phyloP scores from a whole-genome alignment of 441 rosid species.

The Arabidopsis hybrid region DNA sequence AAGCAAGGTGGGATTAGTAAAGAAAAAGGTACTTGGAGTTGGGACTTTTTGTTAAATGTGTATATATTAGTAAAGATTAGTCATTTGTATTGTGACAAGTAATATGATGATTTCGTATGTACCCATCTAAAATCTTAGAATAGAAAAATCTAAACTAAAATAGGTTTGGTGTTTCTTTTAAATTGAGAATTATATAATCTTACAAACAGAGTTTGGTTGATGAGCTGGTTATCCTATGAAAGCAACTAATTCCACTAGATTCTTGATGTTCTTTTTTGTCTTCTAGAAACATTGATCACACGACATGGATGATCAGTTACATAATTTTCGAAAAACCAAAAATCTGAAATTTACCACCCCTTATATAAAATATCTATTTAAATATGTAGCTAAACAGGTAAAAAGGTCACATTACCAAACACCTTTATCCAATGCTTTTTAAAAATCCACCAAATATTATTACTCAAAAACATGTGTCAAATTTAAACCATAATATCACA shows the following conservation, averaged over 20 bases:
- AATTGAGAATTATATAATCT: conserved; percentile 3
- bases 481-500: no score
- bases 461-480: no score
- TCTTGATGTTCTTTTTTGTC: conserved; percentile 34
- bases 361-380: not conserved
- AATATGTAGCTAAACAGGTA: not conserved
- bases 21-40: conserved; percentile 18
- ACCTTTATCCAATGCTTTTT: not conserved
- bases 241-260: conserved; percentile 47
- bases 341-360: conserved; percentile 5
- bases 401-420: not conserved
- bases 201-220: conserved; percentile 27
- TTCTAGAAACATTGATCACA: conserved; percentile 44
- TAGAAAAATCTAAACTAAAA: conserved; percentile 35
- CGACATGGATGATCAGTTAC: conserved; percentile 7
- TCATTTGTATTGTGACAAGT: conserved; percentile 29
- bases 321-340: not conserved
- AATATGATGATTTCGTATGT: conserved; percentile 38
- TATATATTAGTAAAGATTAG: conserved; percentile 8
- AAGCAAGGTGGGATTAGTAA: conserved; percentile 8
- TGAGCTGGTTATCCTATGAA: conserved; percentile 44
- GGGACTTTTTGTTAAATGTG: conserved; percentile 24
- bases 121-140: conserved; percentile 35
- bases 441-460: no score
- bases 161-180: conserved; percentile 26